Evolutionary conservation across 2,329 filamentous ascomycete genomes (phyloP), one percentile per base, ranked within the genome.

Genomic region (Pezicula radicicola): DNA sequence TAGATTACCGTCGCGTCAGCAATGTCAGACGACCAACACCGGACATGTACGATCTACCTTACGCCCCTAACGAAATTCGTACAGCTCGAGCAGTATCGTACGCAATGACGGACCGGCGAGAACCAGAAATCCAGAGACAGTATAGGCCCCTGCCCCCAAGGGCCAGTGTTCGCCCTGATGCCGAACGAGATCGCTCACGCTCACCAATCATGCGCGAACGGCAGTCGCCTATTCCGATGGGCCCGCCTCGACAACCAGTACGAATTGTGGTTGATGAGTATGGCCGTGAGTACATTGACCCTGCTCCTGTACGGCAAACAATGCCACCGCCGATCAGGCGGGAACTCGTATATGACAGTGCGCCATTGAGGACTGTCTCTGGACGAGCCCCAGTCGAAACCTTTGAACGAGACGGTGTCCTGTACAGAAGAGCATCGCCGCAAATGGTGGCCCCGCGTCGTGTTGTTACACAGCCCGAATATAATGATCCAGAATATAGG

Each of bases 211-310:
- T 74, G 60, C 64, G 72, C 56, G 72, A 77, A 55, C 65, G 72
- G 57, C 65, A 72, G 59, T 65, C 75, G 15, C 72, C 78, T 30
- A 72, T 75, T 35, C 18, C 59, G n/a, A 76, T 81, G 71, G 71
- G 72, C 2, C 75, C 75, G 44, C 75, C 75, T 33, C 65, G 68
- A 40, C 75, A 73, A 44, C 63, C 80, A 43, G 75, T 85, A 50
- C 83, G 86, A 55, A 87, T 96, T 56, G 78, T 96, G 33, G 77
- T 95, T 50, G 92, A 97, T 70, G 84, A 89, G 55, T 89, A 85
- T 68, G 91, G 91, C 39, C 89, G 89, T 66, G 84, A 90, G 66
- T 97, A 92, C 71, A 81, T 82, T 54, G 81, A 85, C 60, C 80
- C 82, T 25, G 61, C 71, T 9, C 75, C 74, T 16, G 63, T 75